phyloP scores from a whole-genome alignment of 352 stramenopile genomes.

The Pythium brassicae region DNA sequence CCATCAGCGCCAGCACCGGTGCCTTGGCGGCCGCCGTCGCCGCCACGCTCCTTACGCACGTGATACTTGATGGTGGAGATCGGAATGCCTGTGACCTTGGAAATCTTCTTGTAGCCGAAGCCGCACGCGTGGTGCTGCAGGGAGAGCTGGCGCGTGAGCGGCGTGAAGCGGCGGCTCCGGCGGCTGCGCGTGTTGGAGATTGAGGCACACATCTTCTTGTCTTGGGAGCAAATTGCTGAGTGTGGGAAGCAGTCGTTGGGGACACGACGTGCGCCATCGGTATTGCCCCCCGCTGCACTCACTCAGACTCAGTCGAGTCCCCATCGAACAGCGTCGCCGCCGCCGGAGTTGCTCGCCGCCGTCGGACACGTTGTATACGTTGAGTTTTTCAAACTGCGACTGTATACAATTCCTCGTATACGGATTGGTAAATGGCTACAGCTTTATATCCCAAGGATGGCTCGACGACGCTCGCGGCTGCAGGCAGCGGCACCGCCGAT shows the following conservation, averaged over 20 bases:
- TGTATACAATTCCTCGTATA: no score
- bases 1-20: neutral
- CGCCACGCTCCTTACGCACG: constrained; percentile 10
- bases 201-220: neutral
- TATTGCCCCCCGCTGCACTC: no score
- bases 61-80: constrained; percentile 20
- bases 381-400: no score
- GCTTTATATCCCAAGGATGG: no score
- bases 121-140: constrained; percentile 15
- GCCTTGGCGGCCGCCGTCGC: neutral
- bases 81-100: constrained; percentile 15
- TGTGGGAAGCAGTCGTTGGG: neutral
- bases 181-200: neutral
- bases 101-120: constrained; percentile 17
- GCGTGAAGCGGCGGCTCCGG: constrained; percentile 12
- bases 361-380: no score
- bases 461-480: neutral
- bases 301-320: no score
- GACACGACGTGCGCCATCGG: no score
- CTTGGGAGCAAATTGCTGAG: neutral
- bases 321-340: no score
- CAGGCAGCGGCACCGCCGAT: neutral
- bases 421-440: no score
- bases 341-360: no score
- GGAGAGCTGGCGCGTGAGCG: constrained; percentile 11